Base-by-base conservation (phyloP, 2,329 filamentous ascomycete genomes). In the Pseudogymnoascus sp. region DNA sequence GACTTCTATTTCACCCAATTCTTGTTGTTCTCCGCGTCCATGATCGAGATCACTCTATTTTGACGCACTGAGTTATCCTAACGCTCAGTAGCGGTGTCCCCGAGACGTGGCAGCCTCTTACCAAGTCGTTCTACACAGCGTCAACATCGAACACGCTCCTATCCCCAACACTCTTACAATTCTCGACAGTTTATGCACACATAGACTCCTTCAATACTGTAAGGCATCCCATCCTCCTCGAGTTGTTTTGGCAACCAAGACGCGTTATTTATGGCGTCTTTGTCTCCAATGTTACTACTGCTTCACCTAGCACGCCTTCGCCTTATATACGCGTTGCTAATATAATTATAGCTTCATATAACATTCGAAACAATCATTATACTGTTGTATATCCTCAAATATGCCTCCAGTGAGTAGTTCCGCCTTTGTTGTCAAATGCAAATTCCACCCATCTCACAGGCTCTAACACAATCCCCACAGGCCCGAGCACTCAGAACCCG, bases 401-500 rank as follows among this genome's bases (percentile, higher is more conserved):
- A 85, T 85, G 83, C 81, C 81, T 77, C 79, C 80, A 70, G 82
- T 85, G 80, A 79, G 82, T 79, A 38, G 15, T 56, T 13, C 64
- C 3, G 33, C 64, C 63, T 63, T 37, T 62, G 62, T 60, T 65
- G 60, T 56, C 50, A 64, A 50, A 37, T 60, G 62, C 21, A 42
- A 40, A 26, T 38, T 60, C 46, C 19, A 7, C 29, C 9, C 13
- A 33, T 37, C 7, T 60, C 40, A 42, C 29, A 21, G 53, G 29
- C 29, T 37, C 44, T 60, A 33, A 56, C 29, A 26, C 29, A 40
- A 29, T 37, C 60, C 60, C 46, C 46, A 60, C 63, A 67, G 67
- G 84, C 82, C 80, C 88, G 90, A 77, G 80, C 84, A 75, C 81
- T 86, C 72, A 85, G 89, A 77, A 84, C 87, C 75, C 88, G 92